These are phyloP conservation scores for Gossypium davidsonii DNA, from an alignment of 441 rosid genomes.

Conservation along the genomic window DNA sequence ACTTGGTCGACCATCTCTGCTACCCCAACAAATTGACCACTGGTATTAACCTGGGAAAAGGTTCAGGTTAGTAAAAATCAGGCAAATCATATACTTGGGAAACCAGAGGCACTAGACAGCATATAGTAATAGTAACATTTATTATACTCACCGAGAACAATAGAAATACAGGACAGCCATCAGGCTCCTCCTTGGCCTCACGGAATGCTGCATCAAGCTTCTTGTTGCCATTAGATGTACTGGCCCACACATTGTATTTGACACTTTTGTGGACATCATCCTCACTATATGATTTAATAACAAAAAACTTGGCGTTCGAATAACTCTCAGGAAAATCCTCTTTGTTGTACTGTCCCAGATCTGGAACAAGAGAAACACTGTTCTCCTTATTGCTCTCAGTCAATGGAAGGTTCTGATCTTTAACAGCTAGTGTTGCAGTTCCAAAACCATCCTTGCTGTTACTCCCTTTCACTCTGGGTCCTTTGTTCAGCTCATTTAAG, in stretches of 20 bases:
- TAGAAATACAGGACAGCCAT: slow-evolving; percentile 70
- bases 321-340: slow-evolving; percentile 44
- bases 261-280: slow-evolving; percentile 75
- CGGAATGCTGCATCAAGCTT: slow-evolving; percentile 74
- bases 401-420: slow-evolving; percentile 29
- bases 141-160: slow-evolving; percentile 70
- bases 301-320: slow-evolving; percentile 47
- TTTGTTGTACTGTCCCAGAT: slow-evolving; percentile 36
- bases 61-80: neutral
- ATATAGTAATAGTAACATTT: neutral
- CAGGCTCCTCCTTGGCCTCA: slow-evolving; percentile 49
- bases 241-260: slow-evolving; percentile 64
- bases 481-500: slow-evolving; percentile 62
- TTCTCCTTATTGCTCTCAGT: slow-evolving; percentile 25
- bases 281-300: slow-evolving; percentile 70
- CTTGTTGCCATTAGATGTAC: slow-evolving; percentile 71
- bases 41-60: slow-evolving; percentile 54
- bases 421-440: slow-evolving; percentile 24
- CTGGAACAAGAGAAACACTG: slow-evolving; percentile 21
- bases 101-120: neutral
- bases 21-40: slow-evolving; percentile 70
- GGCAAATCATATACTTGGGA: neutral
- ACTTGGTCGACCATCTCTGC: slow-evolving; percentile 71
- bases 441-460: slow-evolving; percentile 41
- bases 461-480: slow-evolving; percentile 48